phyloP scores from a whole-genome alignment of 2,329 filamentous ascomycete genomes.

The Amauroascus verrucosus region DNA sequence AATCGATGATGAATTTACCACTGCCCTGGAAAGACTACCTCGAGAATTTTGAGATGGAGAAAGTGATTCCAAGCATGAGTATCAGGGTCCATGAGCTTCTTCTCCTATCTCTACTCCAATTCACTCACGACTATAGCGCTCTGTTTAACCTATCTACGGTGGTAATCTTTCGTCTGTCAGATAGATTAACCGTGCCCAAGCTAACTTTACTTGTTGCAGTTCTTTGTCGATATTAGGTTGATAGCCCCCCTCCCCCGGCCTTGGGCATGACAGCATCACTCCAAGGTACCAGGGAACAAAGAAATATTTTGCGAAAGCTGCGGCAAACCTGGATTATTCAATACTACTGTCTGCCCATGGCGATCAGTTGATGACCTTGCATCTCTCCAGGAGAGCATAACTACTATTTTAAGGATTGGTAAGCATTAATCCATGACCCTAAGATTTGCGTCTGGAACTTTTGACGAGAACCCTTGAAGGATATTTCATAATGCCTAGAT shows the following conservation, averaged over 20 bases:
- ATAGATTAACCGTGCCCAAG: not conserved
- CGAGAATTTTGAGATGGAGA: not conserved
- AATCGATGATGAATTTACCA: not conserved
- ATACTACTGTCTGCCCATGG: not conserved
- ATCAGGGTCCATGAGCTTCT: too few relatives aligned
- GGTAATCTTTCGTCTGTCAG: not conserved
- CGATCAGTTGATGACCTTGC: too few relatives aligned
- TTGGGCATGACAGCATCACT: not conserved
- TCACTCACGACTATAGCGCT: too few relatives aligned
- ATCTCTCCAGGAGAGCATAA: too few relatives aligned
- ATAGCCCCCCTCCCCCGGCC: too few relatives aligned
- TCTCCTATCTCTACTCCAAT: too few relatives aligned
- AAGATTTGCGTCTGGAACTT: too few relatives aligned
- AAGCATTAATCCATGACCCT: too few relatives aligned
- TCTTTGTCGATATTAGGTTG: not conserved
- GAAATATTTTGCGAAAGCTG: not conserved
- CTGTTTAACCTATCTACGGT: too few relatives aligned
- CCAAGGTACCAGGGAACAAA: not conserved
- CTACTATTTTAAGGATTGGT: too few relatives aligned
- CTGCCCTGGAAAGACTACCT: not conserved
- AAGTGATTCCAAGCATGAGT: not conserved
- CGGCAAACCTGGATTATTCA: not conserved
- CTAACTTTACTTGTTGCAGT: not conserved
- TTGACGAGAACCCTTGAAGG: too few relatives aligned
- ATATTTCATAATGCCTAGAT: too few relatives aligned